Evolutionary conservation across 352 stramenopile species (phyloP), one percentile per base, ranked within the genome.

Genomic region (Lagenidium giganteum): DNA sequence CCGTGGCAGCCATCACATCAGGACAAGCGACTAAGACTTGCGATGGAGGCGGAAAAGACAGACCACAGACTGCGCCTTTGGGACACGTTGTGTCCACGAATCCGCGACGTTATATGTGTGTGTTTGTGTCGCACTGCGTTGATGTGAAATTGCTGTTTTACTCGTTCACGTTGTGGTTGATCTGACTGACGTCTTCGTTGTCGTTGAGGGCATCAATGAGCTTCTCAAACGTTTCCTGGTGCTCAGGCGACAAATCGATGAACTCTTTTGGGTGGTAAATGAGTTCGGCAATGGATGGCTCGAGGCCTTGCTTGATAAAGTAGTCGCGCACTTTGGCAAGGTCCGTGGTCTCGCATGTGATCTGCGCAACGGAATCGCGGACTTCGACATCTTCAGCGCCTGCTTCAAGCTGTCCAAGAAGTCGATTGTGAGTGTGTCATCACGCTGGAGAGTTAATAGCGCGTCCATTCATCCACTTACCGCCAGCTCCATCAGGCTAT

Each of bases 261-360:
- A 72, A 78, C 45, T 83, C 70, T 44, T 86, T 86, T 1, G 70
- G 67, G 42, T 69, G 67, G 64, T 86, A 86, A 34, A 86, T 77
- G 21, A 86, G 64, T 56, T 83, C 67, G 5, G 57, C 70, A 36
- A 81, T 72, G 25, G 67, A 55, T 8, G 67, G 70, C 49, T 79
- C 65, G 20, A 82, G 43, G n/a, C 69, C 70, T 6, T 53, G 52
- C 8, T 62, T 54, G 6, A 50, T 54, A 33, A 86, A 77, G 25
- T 63, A 42, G 37, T 62, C 57, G 47, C 70, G 65, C 39, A 83
- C 73, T 20, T 43, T 44, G 30, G 62, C 67, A 17, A 86, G 47
- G 14, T 80, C 70, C 34, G 41, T 78, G 24, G 63, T 54, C 21
- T 76, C 73, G 40, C 73, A 86, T 16, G 51, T 80, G 17, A 86